These are phyloP conservation scores for Claviceps monticola DNA, from an alignment of 2,329 filamentous ascomycete genomes.

Conservation along the genomic window DNA sequence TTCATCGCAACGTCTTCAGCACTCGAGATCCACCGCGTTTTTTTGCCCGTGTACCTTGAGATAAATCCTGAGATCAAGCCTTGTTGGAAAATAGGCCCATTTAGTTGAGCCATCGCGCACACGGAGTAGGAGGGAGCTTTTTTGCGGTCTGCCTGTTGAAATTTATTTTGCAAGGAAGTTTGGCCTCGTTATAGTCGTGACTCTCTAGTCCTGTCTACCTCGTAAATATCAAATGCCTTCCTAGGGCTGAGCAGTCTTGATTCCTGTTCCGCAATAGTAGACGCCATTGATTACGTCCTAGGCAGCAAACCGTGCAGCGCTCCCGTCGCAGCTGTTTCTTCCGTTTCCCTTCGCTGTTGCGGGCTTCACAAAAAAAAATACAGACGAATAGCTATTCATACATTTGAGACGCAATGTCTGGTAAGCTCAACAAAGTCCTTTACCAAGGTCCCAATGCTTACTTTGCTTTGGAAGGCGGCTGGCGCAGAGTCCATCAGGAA, in stretches of 20 bases:
- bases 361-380: not conserved
- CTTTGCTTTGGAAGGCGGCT: not conserved
- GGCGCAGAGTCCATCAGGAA: not conserved
- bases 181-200: conserved; percentile 21
- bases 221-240: conserved; percentile 19
- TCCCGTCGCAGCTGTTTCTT: not conserved
- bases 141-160: not conserved
- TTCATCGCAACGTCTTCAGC: not conserved
- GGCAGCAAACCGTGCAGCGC: conserved; percentile 6
- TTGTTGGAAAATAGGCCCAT: not conserved
- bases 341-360: not conserved
- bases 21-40: not conserved
- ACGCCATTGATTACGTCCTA: conserved; percentile 4
- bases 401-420: conserved; percentile 17
- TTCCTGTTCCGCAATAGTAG: conserved; percentile 16
- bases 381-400: not conserved
- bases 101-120: not conserved
- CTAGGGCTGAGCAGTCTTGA: conserved; percentile 13
- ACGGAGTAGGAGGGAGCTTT: conserved; percentile 1
- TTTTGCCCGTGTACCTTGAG: not conserved
- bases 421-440: conserved; percentile 15
- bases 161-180: not conserved
- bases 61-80: not conserved
- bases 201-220: conserved; percentile 17
- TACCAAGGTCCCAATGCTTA: not conserved